These are phyloP conservation scores for Fusarium subtropicale DNA, from an alignment of 2,329 filamentous ascomycete species.

Conservation along the genomic window DNA sequence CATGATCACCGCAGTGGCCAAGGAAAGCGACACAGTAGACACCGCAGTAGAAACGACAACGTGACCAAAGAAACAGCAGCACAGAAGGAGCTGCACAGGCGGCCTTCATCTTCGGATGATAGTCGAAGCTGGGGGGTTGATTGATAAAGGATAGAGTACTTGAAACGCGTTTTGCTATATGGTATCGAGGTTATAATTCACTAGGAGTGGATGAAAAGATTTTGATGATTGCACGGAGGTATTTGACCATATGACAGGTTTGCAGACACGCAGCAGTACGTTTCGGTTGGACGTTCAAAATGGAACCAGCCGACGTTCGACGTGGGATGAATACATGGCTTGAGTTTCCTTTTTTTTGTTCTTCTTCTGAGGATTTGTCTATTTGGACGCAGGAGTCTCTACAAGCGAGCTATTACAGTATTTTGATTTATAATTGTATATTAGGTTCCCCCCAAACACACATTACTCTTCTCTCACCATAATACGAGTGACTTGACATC, in stretches of 20 bases:
- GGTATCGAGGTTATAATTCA: not conserved
- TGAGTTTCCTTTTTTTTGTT: slow-evolving; percentile 19
- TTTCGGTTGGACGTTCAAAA: slow-evolving; percentile 25
- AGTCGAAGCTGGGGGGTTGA: slow-evolving; percentile 46
- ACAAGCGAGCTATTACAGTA: slow-evolving; percentile 11
- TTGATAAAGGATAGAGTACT: slow-evolving; percentile 12
- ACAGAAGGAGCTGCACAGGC: slow-evolving; percentile 22
- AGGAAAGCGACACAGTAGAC: slow-evolving; percentile 24
- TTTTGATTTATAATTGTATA: slow-evolving; percentile 25
- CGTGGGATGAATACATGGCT: slow-evolving; percentile 26
- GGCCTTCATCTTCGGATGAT: slow-evolving; percentile 40
- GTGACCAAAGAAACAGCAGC: not conserved
- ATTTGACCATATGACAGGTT: not conserved
- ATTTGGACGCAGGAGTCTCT: slow-evolving; percentile 3
- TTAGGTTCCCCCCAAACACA: slow-evolving; percentile 16
- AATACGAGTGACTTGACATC: not conserved
- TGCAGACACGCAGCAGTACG: slow-evolving; percentile 5
- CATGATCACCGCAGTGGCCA: slow-evolving; percentile 23
- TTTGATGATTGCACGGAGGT: slow-evolving; percentile 10
- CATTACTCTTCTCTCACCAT: slow-evolving; percentile 4
- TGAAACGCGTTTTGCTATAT: slow-evolving; percentile 4
- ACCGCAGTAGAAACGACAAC: slow-evolving; percentile 17
- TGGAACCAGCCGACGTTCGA: slow-evolving; percentile 29
- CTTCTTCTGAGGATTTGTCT: slow-evolving; percentile 9
- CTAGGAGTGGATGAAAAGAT: slow-evolving; percentile 5